Conservation (phyloP, 2,329 filamentous ascomycete genomes). For the Helicocarpus griseus region DNA sequence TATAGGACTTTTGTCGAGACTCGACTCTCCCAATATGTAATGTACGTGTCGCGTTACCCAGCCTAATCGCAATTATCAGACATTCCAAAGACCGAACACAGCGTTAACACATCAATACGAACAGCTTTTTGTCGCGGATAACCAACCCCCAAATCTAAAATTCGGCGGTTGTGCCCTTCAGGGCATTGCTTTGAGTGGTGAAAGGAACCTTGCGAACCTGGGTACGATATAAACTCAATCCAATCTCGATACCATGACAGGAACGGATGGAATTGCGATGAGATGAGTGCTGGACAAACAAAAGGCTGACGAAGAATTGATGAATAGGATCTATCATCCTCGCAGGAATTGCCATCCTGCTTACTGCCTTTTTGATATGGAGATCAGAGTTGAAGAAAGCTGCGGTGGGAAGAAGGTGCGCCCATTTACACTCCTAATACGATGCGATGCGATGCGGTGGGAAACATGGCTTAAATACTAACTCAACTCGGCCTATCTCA, state of each 20-base stretch:
- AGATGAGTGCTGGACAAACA: neutral
- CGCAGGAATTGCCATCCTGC: constrained; percentile 63
- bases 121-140: constrained; percentile 55
- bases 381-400: constrained; percentile 83
- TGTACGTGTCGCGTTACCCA: constrained; percentile 44
- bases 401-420: constrained; percentile 82
- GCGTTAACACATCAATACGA: neutral
- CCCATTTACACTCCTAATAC: neutral
- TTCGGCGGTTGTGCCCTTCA: constrained; percentile 62
- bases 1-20: constrained; percentile 70
- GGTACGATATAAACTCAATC: constrained; percentile 44
- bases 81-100: neutral
- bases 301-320: constrained; percentile 20
- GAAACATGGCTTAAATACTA: neutral
- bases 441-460: neutral
- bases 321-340: constrained; percentile 73
- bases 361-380: constrained; percentile 59
- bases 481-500: constrained; percentile 28
- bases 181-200: constrained; percentile 63
- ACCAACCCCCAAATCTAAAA: constrained; percentile 51
- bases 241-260: neutral
- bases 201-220: constrained; percentile 65
- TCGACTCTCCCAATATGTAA: constrained; percentile 78
- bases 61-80: neutral
- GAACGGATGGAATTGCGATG: too few species aligned